Evolutionary conservation across 306 rosid species (phyloP).

Genomic region (Potentilla sterilis): DNA sequence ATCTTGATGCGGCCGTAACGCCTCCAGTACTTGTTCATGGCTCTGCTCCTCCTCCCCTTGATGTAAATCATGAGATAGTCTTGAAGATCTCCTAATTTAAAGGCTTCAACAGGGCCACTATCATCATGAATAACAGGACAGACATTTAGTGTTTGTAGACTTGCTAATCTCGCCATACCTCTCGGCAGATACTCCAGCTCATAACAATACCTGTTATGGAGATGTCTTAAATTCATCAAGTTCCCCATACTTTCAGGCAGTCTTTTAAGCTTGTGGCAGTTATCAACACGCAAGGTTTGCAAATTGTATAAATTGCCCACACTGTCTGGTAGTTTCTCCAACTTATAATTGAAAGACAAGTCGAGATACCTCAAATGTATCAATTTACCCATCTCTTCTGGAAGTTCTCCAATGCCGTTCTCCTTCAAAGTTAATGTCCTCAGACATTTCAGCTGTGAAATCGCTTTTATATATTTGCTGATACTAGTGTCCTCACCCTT

Average conservation of each 20-base stretch:
- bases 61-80: rapidly evolving
- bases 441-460: not conserved
- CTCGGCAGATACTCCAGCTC: not conserved
- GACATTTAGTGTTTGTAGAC: not conserved
- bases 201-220: rapidly evolving
- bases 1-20: constrained; percentile 14
- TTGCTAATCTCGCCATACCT: not conserved
- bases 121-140: not conserved
- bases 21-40: constrained; percentile 1
- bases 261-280: rapidly evolving
- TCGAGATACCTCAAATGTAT: constrained; percentile 4
- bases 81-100: not conserved
- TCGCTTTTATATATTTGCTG: not conserved
- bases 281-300: not conserved
- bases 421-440: not conserved
- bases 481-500: not conserved
- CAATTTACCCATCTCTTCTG: not conserved
- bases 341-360: rapidly evolving
- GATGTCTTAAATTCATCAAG: not conserved
- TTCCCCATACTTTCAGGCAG: constrained; percentile 3
- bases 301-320: constrained; percentile 1
- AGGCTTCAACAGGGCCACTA: not conserved
- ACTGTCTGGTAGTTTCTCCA: not conserved
- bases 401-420: not conserved
- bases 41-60: not conserved